phyloP scores from a whole-genome alignment of 2,329 filamentous ascomycete species.

The Ophiocordyceps sinensis region DNA sequence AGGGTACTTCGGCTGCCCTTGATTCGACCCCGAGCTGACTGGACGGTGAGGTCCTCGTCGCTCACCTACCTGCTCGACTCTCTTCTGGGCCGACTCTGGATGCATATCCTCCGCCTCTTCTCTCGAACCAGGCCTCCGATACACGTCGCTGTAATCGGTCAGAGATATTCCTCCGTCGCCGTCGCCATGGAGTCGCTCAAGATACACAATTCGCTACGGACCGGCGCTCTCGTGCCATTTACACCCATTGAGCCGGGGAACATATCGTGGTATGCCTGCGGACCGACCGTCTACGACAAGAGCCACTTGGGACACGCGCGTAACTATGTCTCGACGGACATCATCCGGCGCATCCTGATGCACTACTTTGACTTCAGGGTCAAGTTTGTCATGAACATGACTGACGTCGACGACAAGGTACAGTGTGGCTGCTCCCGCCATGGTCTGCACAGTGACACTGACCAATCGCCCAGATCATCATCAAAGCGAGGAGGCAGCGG shows the following conservation, averaged over 20 bases:
- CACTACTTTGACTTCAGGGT: slow-evolving; percentile 76
- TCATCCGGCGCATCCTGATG: slow-evolving; percentile 66
- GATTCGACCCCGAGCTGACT: background rate
- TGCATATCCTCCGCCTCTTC: slow-evolving; percentile 19
- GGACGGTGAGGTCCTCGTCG: slow-evolving; percentile 5
- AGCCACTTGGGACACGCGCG: slow-evolving; percentile 70
- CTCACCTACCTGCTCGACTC: slow-evolving; percentile 2
- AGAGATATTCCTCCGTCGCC: slow-evolving; percentile 20
- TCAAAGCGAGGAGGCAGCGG: slow-evolving; percentile 59
- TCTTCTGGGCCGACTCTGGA: slow-evolving; percentile 12
- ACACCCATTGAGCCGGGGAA: slow-evolving; percentile 55
- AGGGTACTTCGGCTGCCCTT: too few species aligned
- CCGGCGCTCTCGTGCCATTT: slow-evolving; percentile 60
- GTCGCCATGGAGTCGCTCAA: slow-evolving; percentile 42
- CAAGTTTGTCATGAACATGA: slow-evolving; percentile 87
- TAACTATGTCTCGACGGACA: slow-evolving; percentile 85
- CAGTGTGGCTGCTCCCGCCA: slow-evolving; percentile 2
- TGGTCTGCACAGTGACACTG: background rate
- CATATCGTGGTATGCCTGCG: slow-evolving; percentile 80
- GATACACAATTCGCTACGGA: slow-evolving; percentile 66
- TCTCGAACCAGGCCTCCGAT: slow-evolving; percentile 13
- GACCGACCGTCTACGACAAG: slow-evolving; percentile 75
- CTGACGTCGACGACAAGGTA: slow-evolving; percentile 67
- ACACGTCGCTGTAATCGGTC: slow-evolving; percentile 12
- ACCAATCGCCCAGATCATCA: slow-evolving; percentile 33